Percentiles rank a stretch among this genome's conserved stretches.
Evolutionary conservation across 148 eudicot genomes (phyloP).

Genomic region (Cornus kousa): DNA sequence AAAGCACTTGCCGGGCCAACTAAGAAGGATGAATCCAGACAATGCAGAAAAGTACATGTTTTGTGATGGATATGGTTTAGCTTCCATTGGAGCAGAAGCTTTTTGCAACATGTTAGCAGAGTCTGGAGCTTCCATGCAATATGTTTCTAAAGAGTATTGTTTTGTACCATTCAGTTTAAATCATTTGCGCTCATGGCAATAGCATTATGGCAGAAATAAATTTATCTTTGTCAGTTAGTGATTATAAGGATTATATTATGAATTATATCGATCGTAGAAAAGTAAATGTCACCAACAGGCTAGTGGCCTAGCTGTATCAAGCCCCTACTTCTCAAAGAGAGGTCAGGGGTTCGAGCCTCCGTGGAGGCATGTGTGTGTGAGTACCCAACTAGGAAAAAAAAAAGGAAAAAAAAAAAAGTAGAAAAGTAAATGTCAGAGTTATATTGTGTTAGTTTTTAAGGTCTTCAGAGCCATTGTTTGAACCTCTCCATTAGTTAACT

Average conservation of each 20-base stretch:
- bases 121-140: conserved; percentile 66
- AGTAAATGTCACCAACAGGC: background rate
- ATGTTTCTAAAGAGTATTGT: conserved; percentile 64
- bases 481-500: background rate
- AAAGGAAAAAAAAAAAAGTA: no score
- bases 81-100: conserved; percentile 56
- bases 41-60: conserved; percentile 58
- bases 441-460: background rate
- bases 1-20: conserved; percentile 50
- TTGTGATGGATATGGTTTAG: conserved; percentile 35
- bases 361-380: no score
- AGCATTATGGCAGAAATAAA: background rate
- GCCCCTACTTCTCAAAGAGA: no score
- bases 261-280: background rate
- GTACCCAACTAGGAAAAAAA: no score
- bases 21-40: conserved; percentile 55
- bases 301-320: no score
- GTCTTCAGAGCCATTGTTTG: background rate
- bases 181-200: background rate
- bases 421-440: background rate
- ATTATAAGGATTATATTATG: background rate
- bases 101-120: conserved; percentile 63
- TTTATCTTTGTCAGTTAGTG: background rate
- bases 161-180: conserved; percentile 9
- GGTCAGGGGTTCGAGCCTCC: no score